Evolutionary conservation across 2,329 filamentous ascomycete genomes (phyloP).

Genomic region (Fusarium buxicola): DNA sequence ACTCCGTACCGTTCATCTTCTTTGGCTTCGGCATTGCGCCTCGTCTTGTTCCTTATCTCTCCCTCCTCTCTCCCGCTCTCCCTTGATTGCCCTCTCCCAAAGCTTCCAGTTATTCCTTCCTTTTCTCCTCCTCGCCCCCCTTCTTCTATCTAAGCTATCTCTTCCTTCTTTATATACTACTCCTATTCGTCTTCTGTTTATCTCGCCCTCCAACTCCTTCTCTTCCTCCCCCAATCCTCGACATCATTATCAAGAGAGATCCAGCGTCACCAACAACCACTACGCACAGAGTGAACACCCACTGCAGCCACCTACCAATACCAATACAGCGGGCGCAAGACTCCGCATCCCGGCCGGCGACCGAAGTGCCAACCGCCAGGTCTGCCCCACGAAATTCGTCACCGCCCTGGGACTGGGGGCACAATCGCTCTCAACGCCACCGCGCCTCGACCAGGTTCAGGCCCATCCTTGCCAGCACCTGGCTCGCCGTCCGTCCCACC

Average conservation of each 20-base stretch:
- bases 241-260: constrained; percentile 15
- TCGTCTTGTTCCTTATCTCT: constrained; percentile 32
- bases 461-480: constrained; percentile 35
- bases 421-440: constrained; percentile 42
- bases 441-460: constrained; percentile 43
- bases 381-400: constrained; percentile 47
- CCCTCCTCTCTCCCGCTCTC: constrained; percentile 27
- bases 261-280: constrained; percentile 4
- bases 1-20: constrained; percentile 11
- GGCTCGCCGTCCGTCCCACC: constrained; percentile 20
- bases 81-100: constrained; percentile 29
- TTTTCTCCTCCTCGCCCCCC: not conserved
- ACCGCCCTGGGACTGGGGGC: constrained; percentile 43
- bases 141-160: constrained; percentile 1
- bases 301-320: constrained; percentile 31
- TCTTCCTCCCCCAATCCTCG: constrained; percentile 1
- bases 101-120: constrained; percentile 3
- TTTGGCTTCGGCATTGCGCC: constrained; percentile 6
- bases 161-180: constrained; percentile 3
- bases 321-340: constrained; percentile 30
- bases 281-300: constrained; percentile 18
- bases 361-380: constrained; percentile 35
- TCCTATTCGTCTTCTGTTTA: not conserved
- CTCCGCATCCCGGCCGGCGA: constrained; percentile 40
- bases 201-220: not conserved